Base-by-base conservation (phyloP, 129 eudicot species). In the Erigeron canadensis region DNA sequence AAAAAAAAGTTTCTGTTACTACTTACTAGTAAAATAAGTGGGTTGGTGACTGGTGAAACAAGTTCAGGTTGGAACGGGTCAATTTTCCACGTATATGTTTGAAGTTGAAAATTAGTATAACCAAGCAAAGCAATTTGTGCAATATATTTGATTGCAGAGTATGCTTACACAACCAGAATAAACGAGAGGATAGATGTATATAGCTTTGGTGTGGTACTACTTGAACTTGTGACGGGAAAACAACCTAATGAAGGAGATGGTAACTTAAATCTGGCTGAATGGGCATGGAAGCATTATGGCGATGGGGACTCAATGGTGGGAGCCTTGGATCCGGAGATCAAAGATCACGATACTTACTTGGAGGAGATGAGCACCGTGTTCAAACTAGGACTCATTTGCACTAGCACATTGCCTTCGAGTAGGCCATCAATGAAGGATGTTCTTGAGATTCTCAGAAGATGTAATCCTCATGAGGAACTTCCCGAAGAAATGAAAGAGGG, bases 391-490 rank as follows among this genome's bases (percentile, higher is more conserved):
- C 89, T 92, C 17, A 70, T 83, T 13, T 92, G 98, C 86, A 92
- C 98, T 7, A 83, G 85, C 75, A 55, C 86, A 23, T 63, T 87
- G 79, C 94, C 98, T 73, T 50, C 84, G 0, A 84, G 83, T 60
- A 75, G 98, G 75, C 98, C 98, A 42, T 83, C 96, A 5, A 89
- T 89, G 98, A 86, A 85, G 67, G 95, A 86, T 69, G 95, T 83
- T 68, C 78, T 83, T 60, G 91, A 87, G 47, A 77, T 92, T 38
- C 88, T 92, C 37, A 82, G 85, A 4, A 78, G 82, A 23, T 78
- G 79, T 64, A 71, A 63, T 54, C 81, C 89, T 0, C 21, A 58
- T 8, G 50, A 48, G 40, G 70, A 62, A 21, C 55, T 60, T 7
- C 13, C 57, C 0, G 82, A 75, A 42, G 85, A 75, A 66, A 81